Base-by-base conservation (phyloP, 2,329 filamentous ascomycete species). In the Didymella segeticola region DNA sequence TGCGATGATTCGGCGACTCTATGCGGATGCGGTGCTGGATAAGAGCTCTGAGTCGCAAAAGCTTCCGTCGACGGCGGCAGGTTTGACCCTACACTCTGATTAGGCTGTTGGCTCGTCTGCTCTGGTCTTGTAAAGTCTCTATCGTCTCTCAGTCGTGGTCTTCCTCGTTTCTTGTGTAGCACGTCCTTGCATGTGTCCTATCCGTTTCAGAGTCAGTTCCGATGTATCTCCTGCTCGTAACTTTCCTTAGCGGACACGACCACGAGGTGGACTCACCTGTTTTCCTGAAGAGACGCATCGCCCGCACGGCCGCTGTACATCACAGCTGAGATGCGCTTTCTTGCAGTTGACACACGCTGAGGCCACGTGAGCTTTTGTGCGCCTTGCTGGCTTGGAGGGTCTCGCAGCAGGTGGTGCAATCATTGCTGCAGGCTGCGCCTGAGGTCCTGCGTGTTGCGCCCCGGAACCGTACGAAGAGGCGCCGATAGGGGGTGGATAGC, bases 271-370 rank as follows among this genome's bases (percentile, higher is more conserved):
- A 74, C 78, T 72, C 61, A 82, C 81, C 75, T 83, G 79, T 70
- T 93, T 95, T 56, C 89, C 89, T 68, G 90, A 91, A 65, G 86
- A 86, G 27, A 89, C 78, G 70, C 90, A 95, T 69, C 90, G 84
- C 23, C 88, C 87, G 70, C 90, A 95, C 23, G 90, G 90, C 51
- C 90, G 83, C 73, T 91, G 88, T 43, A 89, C 76, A 68, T 83
- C 81, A 64, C 81, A 84, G 58, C 80, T 82, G 60, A 95, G 82
- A 82, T 95, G 90, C 30, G 90, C 90, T 73, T 86, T 87, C 72
- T 93, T 93, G 78, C 90, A 95, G 56, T 91, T 91, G 62, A 93
- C 87, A 71, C 90, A 95, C 22, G 90, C 90, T 29, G 89, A 93
- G 43, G 89, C 89, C 47, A 93, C 90, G 77, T 95, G 90, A 12